Base-by-base conservation (phyloP, 2,329 filamentous ascomycete genomes). In the Epichloe hybrida region DNA sequence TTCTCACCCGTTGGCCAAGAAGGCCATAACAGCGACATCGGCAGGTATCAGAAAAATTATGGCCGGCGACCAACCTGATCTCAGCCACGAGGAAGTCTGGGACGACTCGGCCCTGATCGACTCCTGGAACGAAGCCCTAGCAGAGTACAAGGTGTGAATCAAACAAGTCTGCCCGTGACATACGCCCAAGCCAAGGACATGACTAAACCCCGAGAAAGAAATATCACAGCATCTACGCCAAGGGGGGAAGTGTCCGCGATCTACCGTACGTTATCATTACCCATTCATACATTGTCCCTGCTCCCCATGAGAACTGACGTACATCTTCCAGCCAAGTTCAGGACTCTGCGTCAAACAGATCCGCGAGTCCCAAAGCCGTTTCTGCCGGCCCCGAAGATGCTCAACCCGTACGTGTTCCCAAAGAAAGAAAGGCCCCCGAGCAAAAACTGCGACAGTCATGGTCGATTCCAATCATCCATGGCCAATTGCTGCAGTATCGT, bases 61-160 rank as follows among this genome's bases (percentile, higher is more conserved):
- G 71, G 61, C 59, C 3, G 54, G 57, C 17, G 59, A 63, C 4
- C 57, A 64, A 40, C 69, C 75, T 39, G 63, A 74, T 41, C 65
- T 83, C 50, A 77, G 76, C 44, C 80, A 91, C 52, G 79, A 82
- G 50, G 85, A 91, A 60, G 79, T 91, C 34, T 94, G 89, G 89
- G 87, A 95, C 60, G 88, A 94, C 64, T 87, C 86, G 13, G 79
- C 80, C 4, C 75, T 95, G 37, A 76, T 93, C 11, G 73, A 84
- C 47, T 90, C 86, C 0, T 95, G 88, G 88, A 86, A 94, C 58
- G 80, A 88, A 50, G 88, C 88, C 20, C 68, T 93, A 13, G 75
- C 82, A 37, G 89, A 95, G 67, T 95, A 95, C 72, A 88, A 90
- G 73, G 88, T 90, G 61, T 23, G 40, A 49, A 7, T n/a, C 8